Conservation (phyloP, 371 early-diverging fungal species). For the Saksenaea vasiformis region DNA sequence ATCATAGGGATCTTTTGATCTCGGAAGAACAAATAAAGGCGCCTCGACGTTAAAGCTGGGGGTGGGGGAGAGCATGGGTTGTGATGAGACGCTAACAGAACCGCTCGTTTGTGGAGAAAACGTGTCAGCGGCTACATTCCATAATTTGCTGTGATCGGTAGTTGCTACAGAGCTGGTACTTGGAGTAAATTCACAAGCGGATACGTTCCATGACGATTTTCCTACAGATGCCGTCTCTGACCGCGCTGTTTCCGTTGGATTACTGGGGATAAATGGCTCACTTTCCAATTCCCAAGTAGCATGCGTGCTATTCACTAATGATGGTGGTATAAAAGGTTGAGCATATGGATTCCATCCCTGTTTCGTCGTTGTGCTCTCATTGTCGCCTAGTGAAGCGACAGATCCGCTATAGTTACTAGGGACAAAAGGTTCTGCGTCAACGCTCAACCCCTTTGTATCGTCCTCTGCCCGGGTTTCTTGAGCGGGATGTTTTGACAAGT, state of each 20-base stretch:
- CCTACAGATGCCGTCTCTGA: not conserved
- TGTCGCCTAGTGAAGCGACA: not conserved
- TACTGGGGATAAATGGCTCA: not conserved
- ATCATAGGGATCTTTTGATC: not conserved
- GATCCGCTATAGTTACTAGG: not conserved
- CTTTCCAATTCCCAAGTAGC: not conserved
- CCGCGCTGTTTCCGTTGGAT: not conserved
- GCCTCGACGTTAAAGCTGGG: not conserved
- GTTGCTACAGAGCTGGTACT: not conserved
- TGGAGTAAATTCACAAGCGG: not conserved
- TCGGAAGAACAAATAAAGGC: not conserved
- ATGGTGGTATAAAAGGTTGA: not conserved
- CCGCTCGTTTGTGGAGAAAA: not conserved
- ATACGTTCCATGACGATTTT: not conserved
- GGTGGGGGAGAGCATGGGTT: not conserved
- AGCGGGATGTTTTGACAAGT: not conserved
- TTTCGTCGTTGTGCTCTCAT: too few relatives aligned
- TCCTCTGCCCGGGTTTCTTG: constrained; percentile 67
- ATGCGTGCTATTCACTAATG: not conserved
- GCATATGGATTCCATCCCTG: not conserved
- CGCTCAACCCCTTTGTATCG: constrained; percentile 7
- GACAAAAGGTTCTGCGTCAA: not conserved
- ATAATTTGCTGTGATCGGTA: not conserved
- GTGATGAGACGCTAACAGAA: not conserved
- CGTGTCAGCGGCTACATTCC: not conserved